Conservation (phyloP, 2,329 filamentous ascomycete genomes). For the Sporothrix pseudoabietina region DNA sequence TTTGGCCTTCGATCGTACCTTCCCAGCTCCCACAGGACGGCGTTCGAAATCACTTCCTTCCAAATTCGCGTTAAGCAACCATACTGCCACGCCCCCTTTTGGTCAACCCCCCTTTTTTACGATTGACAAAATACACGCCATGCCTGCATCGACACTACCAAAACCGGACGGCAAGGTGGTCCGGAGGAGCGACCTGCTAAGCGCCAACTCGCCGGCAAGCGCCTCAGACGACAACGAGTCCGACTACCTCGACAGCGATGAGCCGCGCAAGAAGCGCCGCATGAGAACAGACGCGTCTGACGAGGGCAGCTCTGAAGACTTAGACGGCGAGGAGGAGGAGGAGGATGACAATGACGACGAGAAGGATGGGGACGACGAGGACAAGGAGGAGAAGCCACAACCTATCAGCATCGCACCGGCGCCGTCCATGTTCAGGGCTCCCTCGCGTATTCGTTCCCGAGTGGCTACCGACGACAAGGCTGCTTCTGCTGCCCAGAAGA, state of each 20-base stretch:
- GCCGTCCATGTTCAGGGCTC: constrained; percentile 52
- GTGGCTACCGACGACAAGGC: neutral
- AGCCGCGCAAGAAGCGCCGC: constrained; percentile 43
- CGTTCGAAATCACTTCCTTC: neutral
- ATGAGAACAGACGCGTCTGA: constrained; percentile 38
- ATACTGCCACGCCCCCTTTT: neutral
- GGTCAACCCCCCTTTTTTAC: neutral
- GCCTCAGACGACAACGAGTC: constrained; percentile 44
- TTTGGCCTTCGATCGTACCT: neutral
- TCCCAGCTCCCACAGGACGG: neutral
- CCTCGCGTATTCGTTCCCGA: constrained; percentile 54
- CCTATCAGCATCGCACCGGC: constrained; percentile 38
- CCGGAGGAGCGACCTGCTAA: constrained; percentile 25
- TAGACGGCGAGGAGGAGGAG: neutral
- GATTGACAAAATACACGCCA: constrained; percentile 13
- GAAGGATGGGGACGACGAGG: constrained; percentile 37
- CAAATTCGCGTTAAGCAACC: neutral
- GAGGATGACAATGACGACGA: neutral
- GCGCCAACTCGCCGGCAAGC: constrained; percentile 6
- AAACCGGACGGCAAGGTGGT: constrained; percentile 25
- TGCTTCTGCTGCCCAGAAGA: constrained; percentile 15
- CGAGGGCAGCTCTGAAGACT: constrained; percentile 25
- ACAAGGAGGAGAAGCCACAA: constrained; percentile 37
- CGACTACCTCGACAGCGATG: constrained; percentile 50
- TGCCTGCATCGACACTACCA: constrained; percentile 23